These are phyloP conservation scores for Cladorrhinum sp. DNA, from an alignment of 2,329 filamentous ascomycete species.

Conservation along the genomic window DNA sequence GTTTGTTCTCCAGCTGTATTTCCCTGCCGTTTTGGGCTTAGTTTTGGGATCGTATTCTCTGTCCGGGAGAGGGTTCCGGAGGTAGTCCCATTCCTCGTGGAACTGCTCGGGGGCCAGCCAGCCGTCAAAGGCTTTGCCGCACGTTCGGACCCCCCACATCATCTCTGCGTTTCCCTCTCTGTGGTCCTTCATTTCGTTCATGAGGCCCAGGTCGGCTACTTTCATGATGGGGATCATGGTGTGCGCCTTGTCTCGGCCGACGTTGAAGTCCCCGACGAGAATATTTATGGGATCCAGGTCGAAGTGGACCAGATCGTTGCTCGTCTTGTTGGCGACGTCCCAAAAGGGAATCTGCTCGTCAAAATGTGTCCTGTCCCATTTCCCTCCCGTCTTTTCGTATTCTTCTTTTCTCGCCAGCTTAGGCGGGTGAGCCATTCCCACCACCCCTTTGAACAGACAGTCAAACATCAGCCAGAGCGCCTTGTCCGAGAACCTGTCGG, in stretches of 20 bases:
- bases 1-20: slow-evolving; percentile 1
- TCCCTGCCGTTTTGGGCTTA: background rate
- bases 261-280: background rate
- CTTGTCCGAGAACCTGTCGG: background rate
- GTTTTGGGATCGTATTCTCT: background rate
- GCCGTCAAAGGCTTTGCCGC: background rate
- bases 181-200: background rate
- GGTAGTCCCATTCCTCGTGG: slow-evolving; percentile 6
- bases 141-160: background rate
- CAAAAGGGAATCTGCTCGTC: background rate
- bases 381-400: background rate
- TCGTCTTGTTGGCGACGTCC: background rate
- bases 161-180: background rate
- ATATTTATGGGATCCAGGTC: slow-evolving; percentile 1
- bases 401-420: background rate
- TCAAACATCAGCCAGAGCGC: slow-evolving; percentile 1
- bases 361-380: background rate
- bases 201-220: background rate
- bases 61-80: background rate
- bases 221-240: background rate
- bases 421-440: slow-evolving; percentile 7
- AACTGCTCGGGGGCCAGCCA: background rate
- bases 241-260: background rate
- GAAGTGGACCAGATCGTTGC: slow-evolving; percentile 1
- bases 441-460: background rate